Base-by-base conservation (phyloP, 768 basidiomycete genomes). In the Cyclocybe cylindracea region DNA sequence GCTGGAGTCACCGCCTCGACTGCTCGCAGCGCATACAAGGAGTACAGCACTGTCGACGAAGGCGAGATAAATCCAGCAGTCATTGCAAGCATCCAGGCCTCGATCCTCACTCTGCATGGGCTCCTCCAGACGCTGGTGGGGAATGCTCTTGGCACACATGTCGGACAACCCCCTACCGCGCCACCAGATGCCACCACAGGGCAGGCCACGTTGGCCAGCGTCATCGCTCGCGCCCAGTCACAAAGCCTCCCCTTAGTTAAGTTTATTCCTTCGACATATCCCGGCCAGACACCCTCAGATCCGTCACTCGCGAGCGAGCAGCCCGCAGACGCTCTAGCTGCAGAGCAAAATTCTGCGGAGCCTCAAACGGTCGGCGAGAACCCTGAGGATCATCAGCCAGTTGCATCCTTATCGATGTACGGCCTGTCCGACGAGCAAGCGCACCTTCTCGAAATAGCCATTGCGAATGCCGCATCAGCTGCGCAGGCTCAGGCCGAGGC, bases 401-500 rank as follows among this genome's bases (percentile, higher is more conserved):
- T 70, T 29, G 65, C 80, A 18, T 74, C 83, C 1, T 59, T 89
- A 44, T 85, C 86, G 3, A 75, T 85, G 63, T 86, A 86, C 47
- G 87, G 87, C 32, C 72, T 90, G 38, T 88, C 87, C 1, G 84
- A 85, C 44, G 87, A 89, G 56, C 89, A 90, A 66, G 77, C 85
- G 4, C 79, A 76, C 52, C 65, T 86, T 55, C 71, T 91, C 11
- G 86, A 89, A 62, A 78, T 84, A 54, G 88, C 88, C 0, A 89
- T 91, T 44, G 84, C 85, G 24, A 86, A 77, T 59, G 88, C 88
- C 1, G 85, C 89, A 8, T 80, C 80, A 34, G 86, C 85, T 32
- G 88, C 88, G 1, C 87, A 88, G 57, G 84, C 86, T 14, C 87
- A 88, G 59, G 88, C 88, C 0, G 88, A 90, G 56, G 89, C 87